These are phyloP conservation scores for Cyclotella atomus DNA, from an alignment of 108 stramenopile species.

Conservation along the genomic window DNA sequence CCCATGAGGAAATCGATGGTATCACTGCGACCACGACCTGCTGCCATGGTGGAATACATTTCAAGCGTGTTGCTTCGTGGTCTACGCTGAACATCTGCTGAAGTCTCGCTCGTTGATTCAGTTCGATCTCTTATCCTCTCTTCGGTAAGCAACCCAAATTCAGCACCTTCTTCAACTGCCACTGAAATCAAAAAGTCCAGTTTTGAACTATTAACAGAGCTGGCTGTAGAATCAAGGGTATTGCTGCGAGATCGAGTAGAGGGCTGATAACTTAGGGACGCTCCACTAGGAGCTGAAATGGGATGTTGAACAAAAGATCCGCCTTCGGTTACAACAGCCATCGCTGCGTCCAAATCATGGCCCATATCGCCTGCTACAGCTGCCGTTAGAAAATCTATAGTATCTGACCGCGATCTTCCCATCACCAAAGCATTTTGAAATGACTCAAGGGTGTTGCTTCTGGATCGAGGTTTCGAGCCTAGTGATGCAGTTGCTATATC, in stretches of 20 bases:
- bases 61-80: conserved; percentile 51
- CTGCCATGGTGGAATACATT: conserved; percentile 45
- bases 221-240: conserved; percentile 46
- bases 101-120: conserved; percentile 22
- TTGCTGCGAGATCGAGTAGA: conserved; percentile 30
- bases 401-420: conserved; percentile 40
- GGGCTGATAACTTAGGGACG: conserved; percentile 15
- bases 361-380: conserved; percentile 54
- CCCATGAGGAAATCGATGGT: conserved; percentile 45
- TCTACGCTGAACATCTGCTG: conserved; percentile 19
- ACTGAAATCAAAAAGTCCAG: conserved; percentile 47
- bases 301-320: conserved; percentile 44
- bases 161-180: conserved; percentile 43
- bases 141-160: conserved; percentile 21
- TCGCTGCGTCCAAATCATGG: conserved; percentile 46
- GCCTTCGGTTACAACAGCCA: conserved; percentile 35
- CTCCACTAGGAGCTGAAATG: conserved; percentile 49
- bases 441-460: conserved; percentile 41
- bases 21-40: conserved; percentile 31
- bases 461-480: conserved; percentile 4
- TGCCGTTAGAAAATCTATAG: conserved; percentile 49
- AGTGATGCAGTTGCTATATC: conserved; percentile 27
- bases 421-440: conserved; percentile 24
- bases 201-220: conserved; percentile 50
- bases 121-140: conserved; percentile 18